Evolutionary conservation across 148 eudicot species (phyloP).

Genomic region (Heliosperma pusillum): DNA sequence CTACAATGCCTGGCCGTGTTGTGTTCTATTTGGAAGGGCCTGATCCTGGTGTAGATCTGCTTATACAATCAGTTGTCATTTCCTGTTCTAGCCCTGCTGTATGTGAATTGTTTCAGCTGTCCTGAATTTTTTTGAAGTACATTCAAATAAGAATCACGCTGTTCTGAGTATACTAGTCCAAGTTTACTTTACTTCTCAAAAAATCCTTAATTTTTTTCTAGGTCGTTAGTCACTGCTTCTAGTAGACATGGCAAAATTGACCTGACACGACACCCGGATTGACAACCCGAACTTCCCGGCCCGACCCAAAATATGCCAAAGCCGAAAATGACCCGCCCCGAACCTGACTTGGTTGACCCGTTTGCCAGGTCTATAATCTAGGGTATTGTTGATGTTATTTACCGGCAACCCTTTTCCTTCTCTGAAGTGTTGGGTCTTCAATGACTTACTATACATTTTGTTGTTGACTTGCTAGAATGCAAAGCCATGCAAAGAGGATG

Average conservation of each 20-base stretch:
- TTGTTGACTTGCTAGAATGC: slow-evolving; percentile 6
- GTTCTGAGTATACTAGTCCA: background rate
- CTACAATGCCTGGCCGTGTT: slow-evolving; percentile 46
- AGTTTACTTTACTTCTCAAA: background rate
- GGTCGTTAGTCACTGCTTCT: too few species aligned
- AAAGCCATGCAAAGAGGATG: slow-evolving; percentile 28
- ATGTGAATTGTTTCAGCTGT: slow-evolving; percentile 25
- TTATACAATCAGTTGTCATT: slow-evolving; percentile 56
- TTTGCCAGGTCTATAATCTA: too few species aligned
- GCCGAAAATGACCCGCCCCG: too few species aligned
- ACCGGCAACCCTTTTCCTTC: background rate
- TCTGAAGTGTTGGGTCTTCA: background rate
- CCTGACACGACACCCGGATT: too few species aligned
- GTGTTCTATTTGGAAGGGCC: slow-evolving; percentile 85
- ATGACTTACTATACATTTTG: slow-evolving; percentile 1
- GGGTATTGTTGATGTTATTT: background rate
- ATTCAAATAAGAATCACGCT: background rate
- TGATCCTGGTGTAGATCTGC: slow-evolving; percentile 64
- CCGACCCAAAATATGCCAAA: too few species aligned
- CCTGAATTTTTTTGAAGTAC: background rate
- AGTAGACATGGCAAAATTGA: too few species aligned
- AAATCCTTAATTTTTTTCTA: too few species aligned
- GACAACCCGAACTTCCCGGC: too few species aligned
- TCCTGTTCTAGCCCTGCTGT: slow-evolving; percentile 34
- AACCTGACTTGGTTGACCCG: too few species aligned